Evolutionary conservation across 2,329 filamentous ascomycete species (phyloP).

Genomic region (Zymoseptoria pseudotritici): DNA sequence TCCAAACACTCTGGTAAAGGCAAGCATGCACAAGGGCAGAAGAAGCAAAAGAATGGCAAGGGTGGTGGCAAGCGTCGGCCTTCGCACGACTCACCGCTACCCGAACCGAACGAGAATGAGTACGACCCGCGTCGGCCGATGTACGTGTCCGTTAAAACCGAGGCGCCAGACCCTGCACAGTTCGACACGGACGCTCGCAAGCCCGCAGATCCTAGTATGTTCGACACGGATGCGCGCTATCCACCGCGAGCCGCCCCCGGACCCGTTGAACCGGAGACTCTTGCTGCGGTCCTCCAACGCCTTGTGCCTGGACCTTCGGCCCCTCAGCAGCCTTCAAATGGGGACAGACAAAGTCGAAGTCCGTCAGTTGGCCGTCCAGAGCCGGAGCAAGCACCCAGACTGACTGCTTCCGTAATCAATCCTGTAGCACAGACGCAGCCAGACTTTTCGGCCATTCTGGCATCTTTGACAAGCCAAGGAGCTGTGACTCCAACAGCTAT

Average conservation of each 20-base stretch:
- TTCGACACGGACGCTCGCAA: constrained; percentile 27
- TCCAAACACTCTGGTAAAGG: constrained; percentile 24
- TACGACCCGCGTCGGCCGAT: constrained; percentile 41
- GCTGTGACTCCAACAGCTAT: constrained; percentile 1
- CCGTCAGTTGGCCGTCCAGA: constrained; percentile 16
- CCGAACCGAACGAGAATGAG: constrained; percentile 39
- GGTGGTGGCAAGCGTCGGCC: constrained; percentile 17
- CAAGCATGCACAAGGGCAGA: constrained; percentile 15
- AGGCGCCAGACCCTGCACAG: constrained; percentile 20
- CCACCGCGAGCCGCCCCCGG: constrained; percentile 1
- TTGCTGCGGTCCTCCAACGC: constrained; percentile 17
- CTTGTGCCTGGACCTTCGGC: constrained; percentile 7
- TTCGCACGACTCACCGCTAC: constrained; percentile 25
- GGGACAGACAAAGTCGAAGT: constrained; percentile 10
- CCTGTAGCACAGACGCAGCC: constrained; percentile 7
- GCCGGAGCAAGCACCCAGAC: constrained; percentile 1
- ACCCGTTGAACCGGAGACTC: constrained; percentile 15
- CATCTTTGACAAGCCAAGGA: constrained; percentile 16
- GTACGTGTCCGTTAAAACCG: constrained; percentile 10
- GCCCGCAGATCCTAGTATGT: constrained; percentile 20
- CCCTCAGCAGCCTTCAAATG: not conserved
- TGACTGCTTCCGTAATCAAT: not conserved
- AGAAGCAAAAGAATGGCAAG: constrained; percentile 12
- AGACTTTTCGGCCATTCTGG: constrained; percentile 27
- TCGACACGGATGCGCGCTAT: constrained; percentile 26